Conservation (phyloP, 257 asterid species). For the Fraxinus excelsior region DNA sequence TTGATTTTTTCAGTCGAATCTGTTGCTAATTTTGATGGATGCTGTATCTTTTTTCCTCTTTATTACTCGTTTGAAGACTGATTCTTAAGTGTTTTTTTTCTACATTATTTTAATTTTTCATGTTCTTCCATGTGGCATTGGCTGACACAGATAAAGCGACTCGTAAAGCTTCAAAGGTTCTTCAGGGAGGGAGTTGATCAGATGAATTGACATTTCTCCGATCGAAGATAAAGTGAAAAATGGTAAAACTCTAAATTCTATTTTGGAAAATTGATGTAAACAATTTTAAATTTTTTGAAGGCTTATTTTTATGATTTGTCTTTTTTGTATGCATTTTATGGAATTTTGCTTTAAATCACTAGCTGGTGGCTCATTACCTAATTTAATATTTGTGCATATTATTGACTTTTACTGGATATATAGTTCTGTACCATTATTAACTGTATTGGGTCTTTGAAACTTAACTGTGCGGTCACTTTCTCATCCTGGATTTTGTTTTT, state of each 20-base stretch:
- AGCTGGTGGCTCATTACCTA: not conserved
- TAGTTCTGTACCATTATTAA: slow-evolving; percentile 11
- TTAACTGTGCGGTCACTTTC: slow-evolving; percentile 20
- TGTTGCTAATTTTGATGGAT: slow-evolving; percentile 18
- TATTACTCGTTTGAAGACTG: slow-evolving; percentile 5
- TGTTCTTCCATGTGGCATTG: slow-evolving; percentile 8
- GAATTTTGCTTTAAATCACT: not conserved
- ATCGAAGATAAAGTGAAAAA: slow-evolving; percentile 22
- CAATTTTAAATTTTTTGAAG: slow-evolving; percentile 6
- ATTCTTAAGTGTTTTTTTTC: not conserved
- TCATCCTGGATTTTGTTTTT: not conserved
- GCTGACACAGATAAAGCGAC: slow-evolving; percentile 17
- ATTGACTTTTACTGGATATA: not conserved
- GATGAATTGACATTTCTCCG: slow-evolving; percentile 18
- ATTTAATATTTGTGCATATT: not conserved
- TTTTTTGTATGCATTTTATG: slow-evolving; percentile 12
- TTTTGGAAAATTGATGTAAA: slow-evolving; percentile 8
- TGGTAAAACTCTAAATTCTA: slow-evolving; percentile 33
- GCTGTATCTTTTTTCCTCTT: not conserved
- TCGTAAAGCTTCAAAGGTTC: not conserved
- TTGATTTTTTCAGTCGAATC: slow-evolving; percentile 21
- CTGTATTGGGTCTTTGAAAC: not conserved
- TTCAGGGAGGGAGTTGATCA: slow-evolving; percentile 26
- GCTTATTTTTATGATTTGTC: slow-evolving; percentile 15
- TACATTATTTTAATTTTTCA: slow-evolving; percentile 18